Base-by-base conservation (phyloP, 2,329 filamentous ascomycete species). In the Anthostomella pinea region DNA sequence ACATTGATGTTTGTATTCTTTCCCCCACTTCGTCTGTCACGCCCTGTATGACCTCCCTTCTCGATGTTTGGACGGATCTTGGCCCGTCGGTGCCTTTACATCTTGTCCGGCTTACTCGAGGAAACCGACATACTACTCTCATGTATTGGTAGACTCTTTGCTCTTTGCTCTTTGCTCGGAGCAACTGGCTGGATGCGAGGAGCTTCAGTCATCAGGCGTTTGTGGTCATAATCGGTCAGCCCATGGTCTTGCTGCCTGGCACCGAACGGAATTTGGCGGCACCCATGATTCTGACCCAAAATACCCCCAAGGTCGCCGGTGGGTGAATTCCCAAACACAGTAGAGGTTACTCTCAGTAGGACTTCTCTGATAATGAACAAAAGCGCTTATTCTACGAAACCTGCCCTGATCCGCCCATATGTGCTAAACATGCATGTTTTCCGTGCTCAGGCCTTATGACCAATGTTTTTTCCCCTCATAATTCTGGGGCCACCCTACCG, bases 71-170 rank as follows among this genome's bases (percentile, higher is more conserved):
- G 35, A 41, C 25, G 40, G 41, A 52, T 52, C 42, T 45, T 35
- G 26, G 16, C 31, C 38, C 25, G 29, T 32, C 28, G 43, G 36
- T 41, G 44, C 37, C 24, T 11, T 32, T 23, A 35, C 37, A 49
- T 52, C 40, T 46, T 37, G 43, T 34, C 38, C 38, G 38, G 33
- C 41, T 37, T 48, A 35, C 37, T 38, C 36, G 38, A 49, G 51
- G 45, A 45, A 51, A 34, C 16, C 38, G 41, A 38, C 46, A 27
- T 43, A 49, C 38, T 42, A 43, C 51, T 53, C 54, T 53, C 50
- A 53, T 60, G 56, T 59, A 60, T 58, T 56, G 55, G 52, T 59
- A 60, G 54, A 57, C 52, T 52, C 51, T 49, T 40, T 57, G 54
- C 48, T 58, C 49, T 49, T 45, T 38, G 46, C 43, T 49, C 30